These are phyloP conservation scores for Irpex sp. DNA, from an alignment of 1,284 basidiomycete genomes.

Conservation along the genomic window DNA sequence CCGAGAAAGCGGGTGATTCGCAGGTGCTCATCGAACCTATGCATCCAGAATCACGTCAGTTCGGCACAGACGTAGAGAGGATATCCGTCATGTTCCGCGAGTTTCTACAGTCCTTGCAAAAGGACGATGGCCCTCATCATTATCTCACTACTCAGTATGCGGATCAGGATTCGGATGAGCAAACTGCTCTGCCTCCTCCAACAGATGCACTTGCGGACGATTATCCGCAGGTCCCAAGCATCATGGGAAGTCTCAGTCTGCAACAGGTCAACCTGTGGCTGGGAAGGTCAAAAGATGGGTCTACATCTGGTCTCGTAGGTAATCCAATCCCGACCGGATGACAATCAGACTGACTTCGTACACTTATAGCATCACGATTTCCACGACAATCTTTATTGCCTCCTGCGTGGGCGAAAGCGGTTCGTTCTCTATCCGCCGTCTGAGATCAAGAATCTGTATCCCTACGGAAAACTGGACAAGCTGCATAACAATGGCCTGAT, in stretches of 20 bases:
- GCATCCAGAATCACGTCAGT: conserved; percentile 24
- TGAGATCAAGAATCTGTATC: conserved; percentile 24
- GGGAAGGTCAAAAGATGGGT: conserved; percentile 26
- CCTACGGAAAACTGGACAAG: conserved; percentile 24
- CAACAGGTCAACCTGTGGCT: conserved; percentile 34
- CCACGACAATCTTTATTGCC: conserved; percentile 33
- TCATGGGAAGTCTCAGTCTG: conserved; percentile 29
- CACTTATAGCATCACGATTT: conserved; percentile 29
- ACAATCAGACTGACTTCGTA: background rate
- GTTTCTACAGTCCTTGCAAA: conserved; percentile 20
- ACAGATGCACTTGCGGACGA: conserved; percentile 27
- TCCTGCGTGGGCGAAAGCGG: conserved; percentile 29
- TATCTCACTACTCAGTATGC: conserved; percentile 33
- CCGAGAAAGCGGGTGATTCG: conserved; percentile 23
- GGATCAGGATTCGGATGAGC: conserved; percentile 23
- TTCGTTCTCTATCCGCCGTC: conserved; percentile 31
- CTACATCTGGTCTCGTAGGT: conserved; percentile 29
- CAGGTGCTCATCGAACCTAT: conserved; percentile 29
- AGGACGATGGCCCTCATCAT: conserved; percentile 20
- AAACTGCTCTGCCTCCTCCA: conserved; percentile 29
- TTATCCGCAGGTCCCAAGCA: conserved; percentile 26
- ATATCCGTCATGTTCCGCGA: conserved; percentile 24
- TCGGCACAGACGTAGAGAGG: conserved; percentile 28
- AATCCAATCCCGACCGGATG: background rate
- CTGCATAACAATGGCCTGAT: conserved; percentile 29